These are phyloP conservation scores for Entomortierella lignicola DNA, from an alignment of 192 early-diverging fungal genomes.

Conservation along the genomic window DNA sequence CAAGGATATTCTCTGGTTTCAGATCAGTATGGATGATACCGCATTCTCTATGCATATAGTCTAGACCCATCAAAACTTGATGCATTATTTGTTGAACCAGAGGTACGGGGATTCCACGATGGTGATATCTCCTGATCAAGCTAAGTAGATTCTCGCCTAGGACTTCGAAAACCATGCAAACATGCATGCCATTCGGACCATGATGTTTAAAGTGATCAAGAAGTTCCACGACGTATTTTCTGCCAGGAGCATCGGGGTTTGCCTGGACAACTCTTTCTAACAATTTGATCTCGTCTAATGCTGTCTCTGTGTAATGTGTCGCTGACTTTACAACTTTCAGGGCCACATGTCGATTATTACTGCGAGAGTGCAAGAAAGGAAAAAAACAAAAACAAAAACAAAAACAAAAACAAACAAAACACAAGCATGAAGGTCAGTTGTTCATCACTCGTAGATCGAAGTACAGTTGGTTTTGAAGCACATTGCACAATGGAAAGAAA, in stretches of 20 bases:
- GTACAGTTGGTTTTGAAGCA: neutral
- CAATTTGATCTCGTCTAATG: conserved; percentile 95
- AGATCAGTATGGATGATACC: conserved; percentile 98
- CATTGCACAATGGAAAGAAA: neutral
- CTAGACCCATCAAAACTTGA: conserved; percentile 92
- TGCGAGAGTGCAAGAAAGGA: conserved; percentile 5
- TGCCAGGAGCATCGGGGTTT: conserved; percentile 66
- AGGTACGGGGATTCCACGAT: conserved; percentile 85
- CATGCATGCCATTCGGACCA: conserved; percentile 91
- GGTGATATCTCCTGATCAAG: conserved; percentile 84
- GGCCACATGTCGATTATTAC: conserved; percentile 84
- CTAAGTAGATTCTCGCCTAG: conserved; percentile 95
- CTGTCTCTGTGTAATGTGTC: conserved; percentile 94
- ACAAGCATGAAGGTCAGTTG: neutral
- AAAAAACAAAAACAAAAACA: neutral
- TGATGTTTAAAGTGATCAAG: conserved; percentile 92
- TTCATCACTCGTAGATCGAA: neutral
- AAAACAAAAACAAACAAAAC: neutral
- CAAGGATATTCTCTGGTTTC: conserved; percentile 97
- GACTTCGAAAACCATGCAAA: conserved; percentile 98
- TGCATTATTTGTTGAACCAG: conserved; percentile 92
- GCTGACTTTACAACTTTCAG: conserved; percentile 98
- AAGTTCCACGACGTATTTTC: conserved; percentile 84
- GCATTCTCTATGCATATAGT: conserved; percentile 95
- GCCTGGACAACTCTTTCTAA: conserved; percentile 82